Percentiles rank a stretch among this genome's conserved stretches.
Evolutionary conservation across 495 filamentous ascomycete species (phyloP).

Genomic region (Aspergillus olivimuriae): DNA sequence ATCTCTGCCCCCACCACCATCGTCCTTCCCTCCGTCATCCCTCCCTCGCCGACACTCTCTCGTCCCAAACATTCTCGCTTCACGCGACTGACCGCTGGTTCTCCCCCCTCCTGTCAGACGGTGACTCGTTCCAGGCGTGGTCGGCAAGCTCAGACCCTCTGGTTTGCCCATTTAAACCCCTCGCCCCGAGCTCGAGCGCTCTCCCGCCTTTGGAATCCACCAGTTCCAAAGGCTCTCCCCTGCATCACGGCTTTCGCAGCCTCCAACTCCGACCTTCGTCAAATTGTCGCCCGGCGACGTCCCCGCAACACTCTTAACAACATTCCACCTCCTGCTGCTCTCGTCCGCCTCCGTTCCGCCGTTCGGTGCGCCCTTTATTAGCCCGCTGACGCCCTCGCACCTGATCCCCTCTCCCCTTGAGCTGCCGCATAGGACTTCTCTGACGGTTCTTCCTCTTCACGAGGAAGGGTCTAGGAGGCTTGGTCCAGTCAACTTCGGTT

Average conservation of each 20-base stretch:
- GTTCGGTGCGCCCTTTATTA: conserved; percentile 46
- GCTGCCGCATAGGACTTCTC: conserved; percentile 98
- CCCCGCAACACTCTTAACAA: conserved; percentile 60
- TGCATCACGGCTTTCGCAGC: conserved; percentile 66
- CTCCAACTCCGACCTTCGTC: conserved; percentile 59
- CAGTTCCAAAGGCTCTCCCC: conserved; percentile 52
- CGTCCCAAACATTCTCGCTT: too few relatives aligned
- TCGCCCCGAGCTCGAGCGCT: conserved; percentile 1
- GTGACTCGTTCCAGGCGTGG: too few relatives aligned
- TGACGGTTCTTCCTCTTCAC: conserved; percentile 91
- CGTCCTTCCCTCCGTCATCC: too few relatives aligned
- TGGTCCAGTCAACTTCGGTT: conserved; percentile 77
- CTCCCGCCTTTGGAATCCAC: conserved; percentile 54
- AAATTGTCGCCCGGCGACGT: conserved; percentile 65
- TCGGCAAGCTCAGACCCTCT: conserved; percentile 1
- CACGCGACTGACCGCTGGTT: conserved; percentile 17
- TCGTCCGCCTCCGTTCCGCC: conserved; percentile 49
- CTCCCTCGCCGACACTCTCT: too few relatives aligned
- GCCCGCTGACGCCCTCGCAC: conserved; percentile 47
- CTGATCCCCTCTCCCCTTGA: conserved; percentile 56
- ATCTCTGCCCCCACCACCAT: too few relatives aligned
- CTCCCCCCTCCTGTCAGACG: conserved; percentile 5
- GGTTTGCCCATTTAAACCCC: conserved; percentile 9
- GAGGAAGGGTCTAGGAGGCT: conserved; percentile 92
- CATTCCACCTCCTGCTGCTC: conserved; percentile 67